Evolutionary conservation across 176 grass and related monocot genomes (phyloP), one percentile per base, ranked within the genome.

Genomic region (Bonia amplexicaulis): DNA sequence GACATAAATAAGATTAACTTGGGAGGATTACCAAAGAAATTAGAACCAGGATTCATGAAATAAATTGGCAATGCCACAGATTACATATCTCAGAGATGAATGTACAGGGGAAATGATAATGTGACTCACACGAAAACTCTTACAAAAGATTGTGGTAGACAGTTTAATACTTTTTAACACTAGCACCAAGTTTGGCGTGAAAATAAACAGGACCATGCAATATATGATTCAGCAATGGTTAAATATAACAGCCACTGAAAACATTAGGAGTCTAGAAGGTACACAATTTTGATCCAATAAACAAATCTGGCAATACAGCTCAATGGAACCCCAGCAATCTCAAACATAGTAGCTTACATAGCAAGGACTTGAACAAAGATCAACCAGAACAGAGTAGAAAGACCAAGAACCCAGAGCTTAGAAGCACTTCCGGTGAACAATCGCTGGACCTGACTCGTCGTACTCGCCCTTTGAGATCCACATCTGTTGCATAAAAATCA

Each of bases 361-460:
- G 62, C 29, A 85, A 80, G 58, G 19, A 20, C 63, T 76, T 59
- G 29, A 85, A 42, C 62, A 71, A 85, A 75, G 61, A 89, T 76
- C 13, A 85, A 81, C 74, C 74, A 78, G 23, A 71, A 84, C 79
- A 84, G 64, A 87, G 62, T 72, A 61, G 46, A 42, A 66, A 85
- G 77, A 35, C n/a, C 46, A 74, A 81, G 29, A 76, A 53, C 20
- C 65, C 74, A 20, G 5, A 51, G 48, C 69, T 79, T 81, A 89
- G 77, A 89, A 89, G 88, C 88, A 89, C 82, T 89, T 89, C 77
- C 82, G 42, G 82, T 89, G 88, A 61, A 89, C 82, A 76, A 89
- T 89, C 17, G 82, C 40, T 39, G 87, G 87, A 51, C 87, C 87
- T 29, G 87, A 85, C 65, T 89, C 88, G 26, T 89, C 88, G 61